These are phyloP conservation scores for Ambrosiella beaveri DNA, from an alignment of 2,329 filamentous ascomycete species.

Conservation along the genomic window DNA sequence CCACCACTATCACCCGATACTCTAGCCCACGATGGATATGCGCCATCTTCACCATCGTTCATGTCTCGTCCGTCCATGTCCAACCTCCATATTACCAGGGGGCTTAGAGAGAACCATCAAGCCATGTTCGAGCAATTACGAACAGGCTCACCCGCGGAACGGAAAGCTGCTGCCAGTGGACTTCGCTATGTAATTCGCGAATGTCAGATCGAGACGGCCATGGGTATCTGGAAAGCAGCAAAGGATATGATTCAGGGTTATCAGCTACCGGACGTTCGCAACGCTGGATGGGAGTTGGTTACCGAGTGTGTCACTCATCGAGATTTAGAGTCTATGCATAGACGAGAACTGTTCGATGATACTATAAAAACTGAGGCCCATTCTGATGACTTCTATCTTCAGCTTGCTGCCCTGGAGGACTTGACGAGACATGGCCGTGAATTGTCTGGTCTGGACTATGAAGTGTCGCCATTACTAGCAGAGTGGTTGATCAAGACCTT, in stretches of 20 bases:
- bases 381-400: slow-evolving; percentile 47
- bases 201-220: slow-evolving; percentile 39
- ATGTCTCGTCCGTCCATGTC: slow-evolving; percentile 17
- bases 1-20: neutral
- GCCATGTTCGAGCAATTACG: slow-evolving; percentile 38
- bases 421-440: slow-evolving; percentile 44
- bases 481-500: slow-evolving; percentile 42
- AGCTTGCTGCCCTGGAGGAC: slow-evolving; percentile 45
- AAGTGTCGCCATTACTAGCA: slow-evolving; percentile 44
- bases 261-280: slow-evolving; percentile 35
- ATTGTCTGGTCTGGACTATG: slow-evolving; percentile 49
- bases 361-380: slow-evolving; percentile 39
- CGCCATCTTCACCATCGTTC: slow-evolving; percentile 5
- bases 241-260: slow-evolving; percentile 45
- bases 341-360: slow-evolving; percentile 43
- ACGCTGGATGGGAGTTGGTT: slow-evolving; percentile 48
- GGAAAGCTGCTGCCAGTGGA: slow-evolving; percentile 39
- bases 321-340: slow-evolving; percentile 47
- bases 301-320: slow-evolving; percentile 47
- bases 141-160: slow-evolving; percentile 33
- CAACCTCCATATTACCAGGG: slow-evolving; percentile 19
- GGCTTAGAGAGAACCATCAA: slow-evolving; percentile 34
- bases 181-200: slow-evolving; percentile 39
- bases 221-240: slow-evolving; percentile 48
- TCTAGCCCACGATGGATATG: neutral